Evolutionary conservation across 768 basidiomycete species (phyloP), one percentile per base, ranked within the genome.

Genomic region (Clavulina sp.): DNA sequence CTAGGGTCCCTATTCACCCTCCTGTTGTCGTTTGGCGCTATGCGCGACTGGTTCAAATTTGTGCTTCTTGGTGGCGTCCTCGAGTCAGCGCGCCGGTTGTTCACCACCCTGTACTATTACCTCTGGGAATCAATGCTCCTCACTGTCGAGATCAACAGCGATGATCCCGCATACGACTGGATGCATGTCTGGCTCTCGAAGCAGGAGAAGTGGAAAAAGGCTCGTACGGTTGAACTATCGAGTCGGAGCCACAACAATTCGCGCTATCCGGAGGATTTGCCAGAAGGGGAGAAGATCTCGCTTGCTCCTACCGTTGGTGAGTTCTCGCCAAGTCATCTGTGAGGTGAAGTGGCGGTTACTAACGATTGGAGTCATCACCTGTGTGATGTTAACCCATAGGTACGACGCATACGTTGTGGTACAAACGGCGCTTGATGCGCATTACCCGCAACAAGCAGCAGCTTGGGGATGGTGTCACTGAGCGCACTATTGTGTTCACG

Each of bases 121-220:
- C 23, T 73, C 30, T 64, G 71, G 55, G 66, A 70, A 34, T 70
- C 73, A 5, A 73, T 82, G 59, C 78, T 76, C 62, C 64, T 84
- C 46, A 81, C 77, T 0, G 78, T 76, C 1, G 66, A 64, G 30
- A 78, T 84, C 50, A 70, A 77, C 1, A 73, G 77, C 3, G 65
- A 71, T 0, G 81, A 84, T 56, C 48, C 59, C n/a, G 69, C 72
- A 52, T 81, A 71, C 57, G 80, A 71, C 34, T 84, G 82, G 82
- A 69, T 84, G 26, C 24, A 46, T 9, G 13, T 46, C 43, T 46
- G 43, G 43, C 43, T 46, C 16, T 46, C 43, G 13, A 46, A 46
- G 26, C 43, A 46, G 26, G 43, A 46, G 26, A 9, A 9, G 26
- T 46, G 54, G 54, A 52, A 28, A 48, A 63, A 63, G 33, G 70